A percentile compares a stretch with the other conserved stretches of the same genome.
These are phyloP conservation scores for Eimeria falciformis DNA, from an alignment of 169 alveolate species.

Conservation along the genomic window DNA sequence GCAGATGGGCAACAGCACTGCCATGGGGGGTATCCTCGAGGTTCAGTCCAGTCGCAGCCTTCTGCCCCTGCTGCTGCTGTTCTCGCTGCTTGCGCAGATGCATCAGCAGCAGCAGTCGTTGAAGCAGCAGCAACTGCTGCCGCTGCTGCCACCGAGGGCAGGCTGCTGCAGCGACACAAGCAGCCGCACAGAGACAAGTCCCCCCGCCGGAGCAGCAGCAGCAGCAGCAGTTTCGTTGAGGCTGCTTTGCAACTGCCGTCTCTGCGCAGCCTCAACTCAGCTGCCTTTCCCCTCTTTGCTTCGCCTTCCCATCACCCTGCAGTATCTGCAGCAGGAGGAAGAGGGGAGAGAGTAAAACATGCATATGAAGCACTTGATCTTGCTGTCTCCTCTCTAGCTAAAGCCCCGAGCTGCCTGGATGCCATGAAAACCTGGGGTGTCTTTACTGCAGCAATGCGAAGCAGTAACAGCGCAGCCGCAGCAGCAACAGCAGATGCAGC, in stretches of 20 bases:
- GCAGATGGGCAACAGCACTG: constrained; percentile 34
- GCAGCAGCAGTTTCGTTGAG: constrained; percentile 20
- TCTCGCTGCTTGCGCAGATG: constrained; percentile 14
- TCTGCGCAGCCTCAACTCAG: constrained; percentile 23
- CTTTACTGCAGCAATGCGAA: constrained; percentile 1
- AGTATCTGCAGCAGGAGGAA: constrained; percentile 17
- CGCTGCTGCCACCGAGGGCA: not conserved
- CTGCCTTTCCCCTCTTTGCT: not conserved
- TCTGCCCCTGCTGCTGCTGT: constrained; percentile 47
- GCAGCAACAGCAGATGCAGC: constrained; percentile 32
- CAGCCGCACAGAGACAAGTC: not conserved
- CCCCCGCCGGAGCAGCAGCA: constrained; percentile 25
- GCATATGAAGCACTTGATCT: constrained; percentile 19
- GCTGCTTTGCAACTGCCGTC: constrained; percentile 25
- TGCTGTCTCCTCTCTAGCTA: constrained; percentile 1
- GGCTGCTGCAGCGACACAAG: constrained; percentile 14
- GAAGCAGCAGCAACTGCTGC: constrained; percentile 34
- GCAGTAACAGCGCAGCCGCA: constrained; percentile 13
- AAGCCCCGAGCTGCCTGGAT: not conserved
- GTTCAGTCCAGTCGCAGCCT: not conserved
- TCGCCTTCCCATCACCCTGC: not conserved
- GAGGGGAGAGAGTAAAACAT: not conserved
- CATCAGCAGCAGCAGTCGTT: constrained; percentile 24
- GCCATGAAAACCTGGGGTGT: not conserved
- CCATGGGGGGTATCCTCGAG: not conserved